These are phyloP conservation scores for Fusarium succisae DNA, from an alignment of 2,329 filamentous ascomycete genomes.

Conservation along the genomic window DNA sequence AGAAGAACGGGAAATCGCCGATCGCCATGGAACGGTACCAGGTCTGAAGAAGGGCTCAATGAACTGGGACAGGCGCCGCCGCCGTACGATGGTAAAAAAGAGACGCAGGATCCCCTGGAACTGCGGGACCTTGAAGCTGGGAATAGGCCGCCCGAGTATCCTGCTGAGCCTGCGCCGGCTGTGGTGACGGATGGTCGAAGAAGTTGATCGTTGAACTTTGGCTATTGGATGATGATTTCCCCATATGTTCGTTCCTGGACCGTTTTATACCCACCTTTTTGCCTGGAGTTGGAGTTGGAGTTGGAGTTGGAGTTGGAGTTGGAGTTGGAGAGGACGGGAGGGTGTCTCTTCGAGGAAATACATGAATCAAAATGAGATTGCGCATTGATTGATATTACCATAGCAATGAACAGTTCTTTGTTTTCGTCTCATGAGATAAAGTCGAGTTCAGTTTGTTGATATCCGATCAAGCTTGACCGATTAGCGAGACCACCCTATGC, in stretches of 20 bases:
- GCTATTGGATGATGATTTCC: background rate
- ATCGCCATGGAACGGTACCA: conserved; percentile 40
- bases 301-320: too few relatives aligned
- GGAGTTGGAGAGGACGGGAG: background rate
- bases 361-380: background rate
- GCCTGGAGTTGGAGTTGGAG: background rate
- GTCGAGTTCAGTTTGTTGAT: background rate
- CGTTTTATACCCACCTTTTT: background rate
- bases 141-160: conserved; percentile 44
- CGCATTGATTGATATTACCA: background rate
- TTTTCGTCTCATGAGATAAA: background rate
- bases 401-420: background rate
- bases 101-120: conserved; percentile 33
- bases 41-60: conserved; percentile 65
- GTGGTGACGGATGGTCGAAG: conserved; percentile 34
- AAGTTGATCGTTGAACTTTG: background rate
- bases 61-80: conserved; percentile 73
- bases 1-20: conserved; percentile 25
- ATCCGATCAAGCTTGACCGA: background rate
- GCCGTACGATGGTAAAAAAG: conserved; percentile 60
- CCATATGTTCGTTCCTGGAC: background rate
- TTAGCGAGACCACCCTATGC: background rate
- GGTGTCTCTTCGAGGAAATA: background rate
- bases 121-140: conserved; percentile 42
- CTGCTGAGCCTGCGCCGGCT: conserved; percentile 38